Evolutionary conservation across 2,329 filamentous ascomycete species (phyloP), one percentile per base, ranked within the genome.

Genomic region (Beauveria scarabaeidicola): DNA sequence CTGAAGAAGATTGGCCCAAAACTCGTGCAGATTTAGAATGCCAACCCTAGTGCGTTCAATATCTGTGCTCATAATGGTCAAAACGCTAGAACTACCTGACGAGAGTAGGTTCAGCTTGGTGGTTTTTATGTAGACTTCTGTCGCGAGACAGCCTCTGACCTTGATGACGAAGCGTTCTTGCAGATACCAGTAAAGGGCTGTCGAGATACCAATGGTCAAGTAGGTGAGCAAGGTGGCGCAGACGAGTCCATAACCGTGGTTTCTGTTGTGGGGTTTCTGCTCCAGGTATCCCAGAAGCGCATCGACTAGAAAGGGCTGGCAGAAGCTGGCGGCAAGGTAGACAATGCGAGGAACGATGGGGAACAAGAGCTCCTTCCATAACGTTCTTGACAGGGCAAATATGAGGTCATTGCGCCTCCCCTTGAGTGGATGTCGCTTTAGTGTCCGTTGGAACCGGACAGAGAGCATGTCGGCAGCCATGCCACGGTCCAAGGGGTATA

Each of bases 11-110:
- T 46, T 46, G 43, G 43, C 69, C 72, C 71, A 73, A 7, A 69
- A 54, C 32, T 74, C 70, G 53, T 74, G 74, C 41, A 75, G 58
- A 2, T 61, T 65, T n/a, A 65, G 63, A 29, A 71, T 66, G 0
- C 71, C 72, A 1, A 65, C 59, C 2, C 66, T 66, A 15, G 75
- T 68, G 11, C 71, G 69, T 61, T 76, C 74, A n/a, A 75, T 66
- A 50, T 77, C 74, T 17, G 71, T 68, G 61, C 68, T 74, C 74
- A 76, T 76, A 13, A 76, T 66, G 8, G 74, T 76, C 60, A 76
- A 61, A 5, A 72, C 67, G 0, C 71, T 69, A 0, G 69, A 67
- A 6, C 72, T 68, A 43, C 72, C 70, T 7, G 68, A 63, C 1
- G 66, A 63, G 2, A 64, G 65, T 13, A 70, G 58, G 8, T 63